Evolutionary conservation across 306 rosid genomes (phyloP), one percentile per base, ranked within the genome.

Genomic region (Castanea crenata): DNA sequence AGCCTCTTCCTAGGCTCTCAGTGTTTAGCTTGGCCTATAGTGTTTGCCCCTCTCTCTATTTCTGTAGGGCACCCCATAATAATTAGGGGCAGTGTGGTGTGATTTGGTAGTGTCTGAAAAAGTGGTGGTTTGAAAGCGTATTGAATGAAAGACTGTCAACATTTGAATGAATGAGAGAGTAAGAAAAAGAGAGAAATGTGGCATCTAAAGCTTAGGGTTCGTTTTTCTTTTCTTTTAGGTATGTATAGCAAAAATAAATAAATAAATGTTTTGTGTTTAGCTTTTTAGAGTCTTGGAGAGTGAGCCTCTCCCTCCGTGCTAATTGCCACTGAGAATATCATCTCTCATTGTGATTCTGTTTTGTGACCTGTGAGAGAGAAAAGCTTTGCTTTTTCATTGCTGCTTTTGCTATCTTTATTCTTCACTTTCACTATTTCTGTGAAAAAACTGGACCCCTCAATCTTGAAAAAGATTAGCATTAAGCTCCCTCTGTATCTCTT

Each of bases 101-200:
- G 89, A 90, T 85, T 87, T 85, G 88, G 93, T 87, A 87, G 67
- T 89, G 92, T 90, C 92, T 86, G 90, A 89, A 78, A 92, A 92
- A 92, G 97, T 86, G 91, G 63, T 81, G 85, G 70, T 85, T 84
- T 90, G 83, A 90, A 87, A 90, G 89, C 83, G 87, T 81, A 88
- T 89, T 86, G 84, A 90, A 92, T 87, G 85, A 81, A 84, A 49
- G 82, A 84, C 92, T 87, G 91, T 87, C 90, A 83, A 78, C 79
- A 74, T 81, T 83, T 87, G 86, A 86, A 86, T 77, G 75, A 69
- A 76, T 55, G 62, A 57, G 74, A 38, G 63, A 77, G 77, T 64
- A 79, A 75, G 58, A 69, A 35, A 71, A 13, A 49, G 54, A 49
- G 16, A 49, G 54, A 49, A 71, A 76, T 78, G 55, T 78, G 83